A percentile compares a stretch with the other conserved stretches of the same genome.
Conservation (phyloP, 2,329 filamentous ascomycete species). For the Thielaviopsis populi region DNA sequence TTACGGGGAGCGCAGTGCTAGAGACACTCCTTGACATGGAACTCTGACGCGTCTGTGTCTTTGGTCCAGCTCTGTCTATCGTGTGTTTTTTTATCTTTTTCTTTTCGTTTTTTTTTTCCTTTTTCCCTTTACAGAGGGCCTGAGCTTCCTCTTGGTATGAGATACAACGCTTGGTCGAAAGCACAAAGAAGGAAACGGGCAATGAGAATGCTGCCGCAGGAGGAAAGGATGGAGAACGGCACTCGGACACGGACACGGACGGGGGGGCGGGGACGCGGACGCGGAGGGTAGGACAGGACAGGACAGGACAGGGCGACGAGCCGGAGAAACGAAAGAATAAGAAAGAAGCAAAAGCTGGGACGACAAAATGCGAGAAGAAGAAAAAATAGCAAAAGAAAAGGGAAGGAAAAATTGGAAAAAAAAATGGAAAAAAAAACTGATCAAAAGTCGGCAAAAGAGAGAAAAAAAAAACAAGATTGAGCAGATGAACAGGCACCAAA, state of each 20-base stretch:
- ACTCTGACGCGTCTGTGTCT: neutral
- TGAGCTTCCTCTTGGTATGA: neutral
- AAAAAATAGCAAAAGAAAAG: neutral
- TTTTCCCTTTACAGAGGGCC: neutral
- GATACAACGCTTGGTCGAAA: constrained; percentile 7
- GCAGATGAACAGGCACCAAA: neutral
- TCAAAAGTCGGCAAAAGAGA: neutral
- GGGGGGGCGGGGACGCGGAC: neutral
- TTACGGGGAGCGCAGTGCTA: neutral
- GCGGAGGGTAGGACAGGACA: neutral
- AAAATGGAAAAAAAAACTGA: neutral
- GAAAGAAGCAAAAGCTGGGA: neutral
- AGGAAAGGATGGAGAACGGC: neutral
- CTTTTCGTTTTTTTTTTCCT: neutral
- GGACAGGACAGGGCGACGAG: neutral
- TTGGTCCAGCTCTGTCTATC: neutral
- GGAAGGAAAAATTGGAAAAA: neutral
- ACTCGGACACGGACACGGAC: neutral
- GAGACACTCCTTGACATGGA: neutral
- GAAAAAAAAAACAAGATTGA: neutral
- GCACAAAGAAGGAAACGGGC: neutral
- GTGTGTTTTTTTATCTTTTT: neutral
- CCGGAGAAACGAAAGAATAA: neutral
- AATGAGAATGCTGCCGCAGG: neutral
- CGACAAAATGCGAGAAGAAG: neutral